Conservation (phyloP, 352 stramenopile genomes). For the Phytophthora capsici region DNA sequence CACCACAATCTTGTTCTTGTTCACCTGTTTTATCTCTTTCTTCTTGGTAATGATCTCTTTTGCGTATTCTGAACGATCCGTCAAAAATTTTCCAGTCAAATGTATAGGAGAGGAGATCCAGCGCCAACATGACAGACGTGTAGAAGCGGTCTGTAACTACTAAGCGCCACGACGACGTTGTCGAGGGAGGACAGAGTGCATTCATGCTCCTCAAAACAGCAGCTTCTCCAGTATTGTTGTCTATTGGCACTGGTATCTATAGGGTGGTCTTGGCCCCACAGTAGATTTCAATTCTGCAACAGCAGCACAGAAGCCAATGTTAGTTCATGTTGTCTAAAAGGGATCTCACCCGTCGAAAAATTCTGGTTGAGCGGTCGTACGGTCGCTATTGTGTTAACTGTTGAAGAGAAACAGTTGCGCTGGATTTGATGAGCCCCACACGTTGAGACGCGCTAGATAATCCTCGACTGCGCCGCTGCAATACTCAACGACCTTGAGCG, state of each 20-base stretch:
- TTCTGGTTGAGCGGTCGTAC: too few relatives aligned
- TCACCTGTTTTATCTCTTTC: not conserved
- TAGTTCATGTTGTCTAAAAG: too few relatives aligned
- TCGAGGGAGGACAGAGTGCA: not conserved
- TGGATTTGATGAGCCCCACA: too few relatives aligned
- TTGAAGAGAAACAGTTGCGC: too few relatives aligned
- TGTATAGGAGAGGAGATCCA: not conserved
- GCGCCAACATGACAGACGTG: constrained; percentile 1
- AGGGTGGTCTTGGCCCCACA: constrained; percentile 12
- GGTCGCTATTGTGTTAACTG: too few relatives aligned
- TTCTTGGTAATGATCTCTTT: not conserved
- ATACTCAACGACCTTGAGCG: too few relatives aligned
- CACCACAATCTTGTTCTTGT: not conserved
- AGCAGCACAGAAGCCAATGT: too few relatives aligned
- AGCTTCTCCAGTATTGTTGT: constrained; percentile 13
- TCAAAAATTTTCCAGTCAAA: not conserved
- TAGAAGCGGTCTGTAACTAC: constrained; percentile 11
- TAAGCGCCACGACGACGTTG: constrained; percentile 6
- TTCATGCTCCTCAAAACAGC: constrained; percentile 12
- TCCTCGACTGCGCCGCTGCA: too few relatives aligned
- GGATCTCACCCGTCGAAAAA: too few relatives aligned
- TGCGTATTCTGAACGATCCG: not conserved
- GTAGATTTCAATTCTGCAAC: constrained; percentile 18
- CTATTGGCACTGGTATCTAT: not conserved
- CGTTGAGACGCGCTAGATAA: too few relatives aligned